These are phyloP conservation scores for Sordariomycetes sp. DNA, from an alignment of 2,329 filamentous ascomycete species.

Conservation along the genomic window DNA sequence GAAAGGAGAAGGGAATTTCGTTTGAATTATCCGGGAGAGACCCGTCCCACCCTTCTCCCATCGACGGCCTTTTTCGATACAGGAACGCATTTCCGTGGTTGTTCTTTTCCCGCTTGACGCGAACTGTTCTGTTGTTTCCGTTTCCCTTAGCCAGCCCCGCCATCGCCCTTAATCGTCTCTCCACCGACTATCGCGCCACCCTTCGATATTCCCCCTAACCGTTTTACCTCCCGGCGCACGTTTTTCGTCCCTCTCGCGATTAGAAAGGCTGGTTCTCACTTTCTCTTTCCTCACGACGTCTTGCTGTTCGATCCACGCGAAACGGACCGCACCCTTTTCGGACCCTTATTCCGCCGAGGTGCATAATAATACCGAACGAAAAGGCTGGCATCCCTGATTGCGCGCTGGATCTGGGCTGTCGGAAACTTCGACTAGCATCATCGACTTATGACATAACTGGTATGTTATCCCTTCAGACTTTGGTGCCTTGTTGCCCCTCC, in stretches of 20 bases:
- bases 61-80: background rate
- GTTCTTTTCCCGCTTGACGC: background rate
- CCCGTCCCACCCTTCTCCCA: background rate
- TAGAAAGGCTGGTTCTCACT: background rate
- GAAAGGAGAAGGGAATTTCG: background rate
- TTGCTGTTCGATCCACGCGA: background rate
- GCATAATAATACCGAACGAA: background rate
- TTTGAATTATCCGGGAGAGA: background rate
- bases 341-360: background rate
- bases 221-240: background rate
- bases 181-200: background rate
- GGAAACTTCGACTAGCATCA: background rate
- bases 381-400: background rate
- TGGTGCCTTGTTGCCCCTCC: background rate
- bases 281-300: background rate
- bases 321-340: background rate
- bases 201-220: background rate
- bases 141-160: background rate
- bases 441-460: background rate
- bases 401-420: background rate
- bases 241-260: background rate
- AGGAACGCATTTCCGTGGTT: background rate
- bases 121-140: background rate
- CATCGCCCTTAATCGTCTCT: background rate
- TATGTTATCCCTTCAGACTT: background rate